These are phyloP conservation scores for Cercospora brassicicola DNA, from an alignment of 2,329 filamentous ascomycete species.

Conservation along the genomic window DNA sequence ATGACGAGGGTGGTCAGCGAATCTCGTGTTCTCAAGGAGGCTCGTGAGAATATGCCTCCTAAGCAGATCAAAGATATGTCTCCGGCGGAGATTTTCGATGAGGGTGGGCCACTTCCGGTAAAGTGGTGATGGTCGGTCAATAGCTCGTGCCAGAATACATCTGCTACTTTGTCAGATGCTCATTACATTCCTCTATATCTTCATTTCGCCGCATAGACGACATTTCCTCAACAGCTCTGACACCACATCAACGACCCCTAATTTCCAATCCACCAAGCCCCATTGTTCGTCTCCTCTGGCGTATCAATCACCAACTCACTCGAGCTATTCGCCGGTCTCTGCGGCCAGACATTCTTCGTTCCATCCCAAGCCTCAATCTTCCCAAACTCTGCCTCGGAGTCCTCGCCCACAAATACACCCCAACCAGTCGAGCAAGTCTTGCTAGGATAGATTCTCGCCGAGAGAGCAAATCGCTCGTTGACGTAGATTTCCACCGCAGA, in stretches of 20 bases:
- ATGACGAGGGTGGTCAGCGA: neutral
- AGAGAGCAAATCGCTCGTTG: conserved; percentile 46
- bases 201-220: no score
- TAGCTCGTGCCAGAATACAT: neutral
- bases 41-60: neutral
- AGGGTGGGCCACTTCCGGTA: neutral
- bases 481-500: conserved; percentile 51
- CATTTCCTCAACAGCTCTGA: no score
- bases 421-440: conserved; percentile 47
- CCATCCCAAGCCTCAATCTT: conserved; percentile 45
- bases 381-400: conserved; percentile 40
- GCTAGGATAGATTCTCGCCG: conserved; percentile 50
- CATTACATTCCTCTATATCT: neutral
- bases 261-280: conserved; percentile 48
- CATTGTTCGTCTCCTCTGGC: conserved; percentile 47
- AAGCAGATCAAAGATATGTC: neutral
- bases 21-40: neutral
- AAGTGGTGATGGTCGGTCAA: neutral
- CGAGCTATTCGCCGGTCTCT: conserved; percentile 45
- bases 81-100: neutral
- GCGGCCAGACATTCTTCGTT: conserved; percentile 44
- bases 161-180: neutral
- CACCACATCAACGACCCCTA: no score
- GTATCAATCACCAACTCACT: conserved; percentile 46
- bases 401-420: conserved; percentile 45